These are phyloP conservation scores for Hymenotorrendiella dingleyae DNA, from an alignment of 2,329 filamentous ascomycete species.

Conservation along the genomic window DNA sequence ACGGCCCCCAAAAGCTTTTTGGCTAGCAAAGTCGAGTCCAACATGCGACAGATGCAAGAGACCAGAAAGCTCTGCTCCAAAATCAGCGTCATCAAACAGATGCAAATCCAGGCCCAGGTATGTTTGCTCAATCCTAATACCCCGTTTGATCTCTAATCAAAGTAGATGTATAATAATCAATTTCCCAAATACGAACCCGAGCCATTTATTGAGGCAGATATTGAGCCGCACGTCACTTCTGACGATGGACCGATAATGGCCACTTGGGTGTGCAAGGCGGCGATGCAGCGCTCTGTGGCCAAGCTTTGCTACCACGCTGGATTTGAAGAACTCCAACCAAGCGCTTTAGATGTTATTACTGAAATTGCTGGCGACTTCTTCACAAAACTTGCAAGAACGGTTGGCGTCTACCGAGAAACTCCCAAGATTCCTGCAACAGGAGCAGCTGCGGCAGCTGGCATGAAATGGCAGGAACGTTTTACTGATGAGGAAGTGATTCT, in stretches of 20 bases:
- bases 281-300: slow-evolving; percentile 82
- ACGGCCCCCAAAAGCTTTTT: slow-evolving; percentile 68
- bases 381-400: slow-evolving; percentile 69
- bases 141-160: slow-evolving; percentile 9
- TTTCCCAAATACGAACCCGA: slow-evolving; percentile 94
- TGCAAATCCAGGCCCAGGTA: slow-evolving; percentile 97
- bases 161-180: slow-evolving; percentile 89
- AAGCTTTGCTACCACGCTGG: slow-evolving; percentile 95
- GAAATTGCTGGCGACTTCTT: slow-evolving; percentile 90
- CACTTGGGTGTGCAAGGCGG: slow-evolving; percentile 72
- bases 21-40: slow-evolving; percentile 75
- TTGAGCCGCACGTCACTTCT: slow-evolving; percentile 81
- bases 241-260: slow-evolving; percentile 87
- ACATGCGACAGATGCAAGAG: slow-evolving; percentile 93
- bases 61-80: slow-evolving; percentile 94
- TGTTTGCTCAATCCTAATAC: slow-evolving; percentile 21
- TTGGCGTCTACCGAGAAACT: slow-evolving; percentile 77
- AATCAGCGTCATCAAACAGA: slow-evolving; percentile 97
- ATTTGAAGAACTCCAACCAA: slow-evolving; percentile 95
- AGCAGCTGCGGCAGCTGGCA: slow-evolving; percentile 29
- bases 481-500: slow-evolving; percentile 80
- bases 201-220: slow-evolving; percentile 80
- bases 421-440: slow-evolving; percentile 62
- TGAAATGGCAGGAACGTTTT: slow-evolving; percentile 59
- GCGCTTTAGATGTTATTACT: slow-evolving; percentile 82